A percentile compares a stretch with the other conserved stretches of the same genome.
Evolutionary conservation across 2,329 filamentous ascomycete species (phyloP).

Genomic region (Hypoxylon sp.): DNA sequence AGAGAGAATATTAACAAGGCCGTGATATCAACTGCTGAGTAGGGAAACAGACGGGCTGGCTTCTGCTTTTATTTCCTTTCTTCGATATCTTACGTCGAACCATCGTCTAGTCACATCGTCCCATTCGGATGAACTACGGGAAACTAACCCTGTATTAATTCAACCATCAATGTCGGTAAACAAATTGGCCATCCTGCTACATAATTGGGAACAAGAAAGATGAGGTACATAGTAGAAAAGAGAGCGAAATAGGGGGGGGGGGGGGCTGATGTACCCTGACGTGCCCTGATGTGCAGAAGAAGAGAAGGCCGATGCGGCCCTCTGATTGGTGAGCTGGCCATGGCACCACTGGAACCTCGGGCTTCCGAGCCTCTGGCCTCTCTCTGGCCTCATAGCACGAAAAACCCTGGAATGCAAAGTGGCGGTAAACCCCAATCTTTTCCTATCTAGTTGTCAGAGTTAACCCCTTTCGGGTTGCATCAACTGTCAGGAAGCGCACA

Average conservation of each 20-base stretch:
- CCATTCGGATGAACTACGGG: slow-evolving; percentile 9
- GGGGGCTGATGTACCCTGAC: too few relatives aligned
- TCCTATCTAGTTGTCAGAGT: slow-evolving; percentile 5
- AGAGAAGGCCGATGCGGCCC: too few relatives aligned
- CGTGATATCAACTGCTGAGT: not conserved
- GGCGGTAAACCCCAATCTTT: slow-evolving; percentile 34
- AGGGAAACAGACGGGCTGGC: not conserved
- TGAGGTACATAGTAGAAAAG: too few relatives aligned
- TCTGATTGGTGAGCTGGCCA: slow-evolving; percentile 28
- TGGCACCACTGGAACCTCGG: slow-evolving; percentile 38
- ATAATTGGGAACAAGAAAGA: not conserved
- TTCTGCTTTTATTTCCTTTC: slow-evolving; percentile 14
- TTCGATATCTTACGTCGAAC: slow-evolving; percentile 19
- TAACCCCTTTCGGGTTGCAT: slow-evolving; percentile 18
- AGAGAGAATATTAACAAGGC: not conserved
- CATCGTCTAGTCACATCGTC: slow-evolving; percentile 16
- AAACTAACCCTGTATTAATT: not conserved
- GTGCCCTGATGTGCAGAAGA: slow-evolving; percentile 4
- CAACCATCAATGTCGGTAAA: not conserved
- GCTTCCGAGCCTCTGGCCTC: slow-evolving; percentile 32
- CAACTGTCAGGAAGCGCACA: slow-evolving; percentile 24
- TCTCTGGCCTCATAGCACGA: too few relatives aligned
- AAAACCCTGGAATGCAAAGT: slow-evolving; percentile 18
- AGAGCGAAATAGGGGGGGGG: slow-evolving; percentile 23
- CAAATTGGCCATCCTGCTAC: slow-evolving; percentile 13